Conservation (phyloP, 192 early-diverging fungal species). For the Podila epicladia region DNA sequence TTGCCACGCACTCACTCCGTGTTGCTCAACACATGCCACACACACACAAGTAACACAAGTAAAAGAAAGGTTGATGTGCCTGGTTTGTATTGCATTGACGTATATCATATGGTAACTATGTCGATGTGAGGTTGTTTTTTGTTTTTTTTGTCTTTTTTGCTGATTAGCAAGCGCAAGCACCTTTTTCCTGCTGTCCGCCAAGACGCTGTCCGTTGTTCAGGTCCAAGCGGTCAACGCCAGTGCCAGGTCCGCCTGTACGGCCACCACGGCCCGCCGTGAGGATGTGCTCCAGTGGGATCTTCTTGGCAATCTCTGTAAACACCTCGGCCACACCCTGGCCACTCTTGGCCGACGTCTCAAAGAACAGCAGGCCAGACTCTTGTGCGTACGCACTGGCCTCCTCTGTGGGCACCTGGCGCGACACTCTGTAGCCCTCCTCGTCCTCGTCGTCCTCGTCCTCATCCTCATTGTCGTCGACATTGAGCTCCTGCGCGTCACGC, state of each 20-base stretch:
- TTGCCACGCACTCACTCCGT: too few relatives aligned
- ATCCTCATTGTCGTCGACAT: slow-evolving; percentile 18
- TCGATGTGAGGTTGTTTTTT: too few relatives aligned
- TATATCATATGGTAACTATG: too few relatives aligned
- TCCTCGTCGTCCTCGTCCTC: slow-evolving; percentile 56
- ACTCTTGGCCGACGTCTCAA: slow-evolving; percentile 91
- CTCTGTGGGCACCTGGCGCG: slow-evolving; percentile 75
- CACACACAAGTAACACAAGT: too few relatives aligned
- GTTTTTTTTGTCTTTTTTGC: not conserved
- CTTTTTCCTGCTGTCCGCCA: slow-evolving; percentile 48
- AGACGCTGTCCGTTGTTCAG: slow-evolving; percentile 20
- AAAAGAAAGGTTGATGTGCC: too few relatives aligned
- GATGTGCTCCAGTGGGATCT: slow-evolving; percentile 60
- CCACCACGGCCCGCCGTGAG: slow-evolving; percentile 20
- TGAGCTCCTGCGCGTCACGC: slow-evolving; percentile 42
- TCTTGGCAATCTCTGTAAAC: slow-evolving; percentile 87
- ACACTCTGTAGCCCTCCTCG: slow-evolving; percentile 50
- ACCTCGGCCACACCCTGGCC: slow-evolving; percentile 88
- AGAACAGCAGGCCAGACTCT: slow-evolving; percentile 83
- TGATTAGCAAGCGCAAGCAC: slow-evolving; percentile 39
- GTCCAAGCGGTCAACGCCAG: slow-evolving; percentile 32
- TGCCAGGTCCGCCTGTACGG: slow-evolving; percentile 18
- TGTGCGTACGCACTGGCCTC: slow-evolving; percentile 85
- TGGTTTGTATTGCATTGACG: too few relatives aligned
- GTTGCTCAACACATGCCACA: too few relatives aligned